Percentiles rank a stretch among this genome's conserved stretches.
These are phyloP conservation scores for Hyphopichia buzzinii DNA, from an alignment of 1,139 yeast species.

Conservation along the genomic window DNA sequence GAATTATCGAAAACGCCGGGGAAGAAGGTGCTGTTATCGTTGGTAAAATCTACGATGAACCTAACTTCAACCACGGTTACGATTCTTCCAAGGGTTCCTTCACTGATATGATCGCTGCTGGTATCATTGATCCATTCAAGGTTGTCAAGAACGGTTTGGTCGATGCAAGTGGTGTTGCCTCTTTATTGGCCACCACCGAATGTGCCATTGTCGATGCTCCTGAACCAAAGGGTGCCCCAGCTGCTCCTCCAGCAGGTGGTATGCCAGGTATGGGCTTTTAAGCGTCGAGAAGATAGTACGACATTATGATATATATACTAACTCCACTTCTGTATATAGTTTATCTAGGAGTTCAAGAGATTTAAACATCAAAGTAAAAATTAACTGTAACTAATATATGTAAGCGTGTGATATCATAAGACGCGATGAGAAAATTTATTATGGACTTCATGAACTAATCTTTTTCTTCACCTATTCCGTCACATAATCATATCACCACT, in stretches of 20 bases:
- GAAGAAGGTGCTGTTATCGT: constrained; percentile 98
- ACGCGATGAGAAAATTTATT: too few relatives aligned
- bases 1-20: constrained; percentile 97
- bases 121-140: constrained; percentile 99
- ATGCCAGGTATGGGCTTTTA: constrained; percentile 40
- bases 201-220: constrained; percentile 99
- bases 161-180: constrained; percentile 98
- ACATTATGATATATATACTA: constrained; percentile 1
- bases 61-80: constrained; percentile 87
- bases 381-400: too few relatives aligned
- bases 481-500: too few relatives aligned
- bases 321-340: constrained; percentile 3
- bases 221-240: constrained; percentile 74
- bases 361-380: too few relatives aligned
- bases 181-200: constrained; percentile 96
- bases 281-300: constrained; percentile 11
- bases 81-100: constrained; percentile 92
- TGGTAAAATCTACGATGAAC: constrained; percentile 89
- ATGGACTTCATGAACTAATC: too few relatives aligned
- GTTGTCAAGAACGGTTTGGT: constrained; percentile 96
- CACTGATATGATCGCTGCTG: constrained; percentile 95
- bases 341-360: background rate
- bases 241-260: constrained; percentile 59
- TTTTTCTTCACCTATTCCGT: too few relatives aligned
- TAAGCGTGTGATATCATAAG: too few relatives aligned